Conservation (phyloP, 164 flowering plant genomes). For the Aristolochia californica region DNA sequence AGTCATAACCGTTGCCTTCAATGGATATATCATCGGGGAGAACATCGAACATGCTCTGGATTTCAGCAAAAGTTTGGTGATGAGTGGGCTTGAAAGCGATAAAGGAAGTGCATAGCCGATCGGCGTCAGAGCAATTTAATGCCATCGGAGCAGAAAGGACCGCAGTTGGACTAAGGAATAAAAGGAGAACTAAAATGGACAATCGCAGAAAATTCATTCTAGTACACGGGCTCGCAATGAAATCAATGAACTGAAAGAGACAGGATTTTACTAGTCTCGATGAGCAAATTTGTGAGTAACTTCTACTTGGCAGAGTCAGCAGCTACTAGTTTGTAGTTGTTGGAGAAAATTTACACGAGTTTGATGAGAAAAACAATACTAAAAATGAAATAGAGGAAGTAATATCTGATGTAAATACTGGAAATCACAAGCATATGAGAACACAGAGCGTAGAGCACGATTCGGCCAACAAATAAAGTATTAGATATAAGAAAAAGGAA, state of each 20-base stretch:
- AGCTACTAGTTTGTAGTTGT: not conserved
- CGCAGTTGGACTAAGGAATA: constrained; percentile 4
- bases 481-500: too few species aligned
- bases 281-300: not conserved
- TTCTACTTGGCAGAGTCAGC: not conserved
- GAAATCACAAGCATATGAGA: too few species aligned
- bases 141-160: constrained; percentile 27
- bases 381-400: too few species aligned
- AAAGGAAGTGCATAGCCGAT: constrained; percentile 68
- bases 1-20: constrained; percentile 31
- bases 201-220: constrained; percentile 10
- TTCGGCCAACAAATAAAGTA: too few species aligned
- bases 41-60: constrained; percentile 85
- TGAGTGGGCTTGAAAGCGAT: constrained; percentile 48
- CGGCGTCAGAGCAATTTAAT: constrained; percentile 62
- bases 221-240: not conserved
- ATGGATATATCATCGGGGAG: constrained; percentile 40
- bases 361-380: not conserved
- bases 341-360: not conserved
- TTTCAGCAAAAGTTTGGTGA: constrained; percentile 36
- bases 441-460: too few species aligned
- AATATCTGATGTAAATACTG: too few species aligned
- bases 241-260: not conserved
- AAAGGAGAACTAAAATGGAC: constrained; percentile 12
- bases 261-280: not conserved